Evolutionary conservation across 192 early-diverging fungal species (phyloP), one percentile per base, ranked within the genome.

Genomic region (Coemansia umbellata): DNA sequence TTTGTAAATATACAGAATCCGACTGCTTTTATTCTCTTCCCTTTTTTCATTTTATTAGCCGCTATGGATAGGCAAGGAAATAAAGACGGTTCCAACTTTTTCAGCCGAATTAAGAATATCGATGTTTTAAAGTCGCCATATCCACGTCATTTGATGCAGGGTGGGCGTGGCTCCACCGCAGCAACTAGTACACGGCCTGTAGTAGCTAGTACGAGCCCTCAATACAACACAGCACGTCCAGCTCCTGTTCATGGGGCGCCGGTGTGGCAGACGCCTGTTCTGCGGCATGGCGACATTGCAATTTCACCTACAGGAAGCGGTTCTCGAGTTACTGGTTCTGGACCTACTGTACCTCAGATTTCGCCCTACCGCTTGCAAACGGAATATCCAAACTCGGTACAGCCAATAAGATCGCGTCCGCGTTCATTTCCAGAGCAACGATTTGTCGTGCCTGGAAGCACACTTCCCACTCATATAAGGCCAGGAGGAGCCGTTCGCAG

Each of bases 91-190:
- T 45, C 53, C 4, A 66, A 61, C 32, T 74, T 74, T 31, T 66
- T 74, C 24, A 62, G 50, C 36, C 50, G 70, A 53, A 66, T 74
- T 21, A 74, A 50, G 30, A 54, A 74, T 36, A 31, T 55, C 33
- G 63, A 62, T 33, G 63, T 57, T 33, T 39, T 74, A 33, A 61
- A 44, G 54, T 66, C 70, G 40, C 70, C 70, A 2, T 66, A 58
- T 19, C 70, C 70, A 5, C 44, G 63, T 28, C 70, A 74, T 32
- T 36, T 74, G 39, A 47, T 35, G 3, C 55, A 40, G 18, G 31
- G 47, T 8, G 50, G 26, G 11, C 61, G 58, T 10, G 35, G 5
- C 40, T 17, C 68, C 6, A 31, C 14, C 23, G 39, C 48, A 17
- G 51, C 56, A 7, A 1, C 52, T 4, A 63, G 61, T 22, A 31